A percentile compares a stretch with the other conserved stretches of the same genome.
phyloP scores from a whole-genome alignment of 1,284 basidiomycete genomes.

The Trametes pubescens region DNA sequence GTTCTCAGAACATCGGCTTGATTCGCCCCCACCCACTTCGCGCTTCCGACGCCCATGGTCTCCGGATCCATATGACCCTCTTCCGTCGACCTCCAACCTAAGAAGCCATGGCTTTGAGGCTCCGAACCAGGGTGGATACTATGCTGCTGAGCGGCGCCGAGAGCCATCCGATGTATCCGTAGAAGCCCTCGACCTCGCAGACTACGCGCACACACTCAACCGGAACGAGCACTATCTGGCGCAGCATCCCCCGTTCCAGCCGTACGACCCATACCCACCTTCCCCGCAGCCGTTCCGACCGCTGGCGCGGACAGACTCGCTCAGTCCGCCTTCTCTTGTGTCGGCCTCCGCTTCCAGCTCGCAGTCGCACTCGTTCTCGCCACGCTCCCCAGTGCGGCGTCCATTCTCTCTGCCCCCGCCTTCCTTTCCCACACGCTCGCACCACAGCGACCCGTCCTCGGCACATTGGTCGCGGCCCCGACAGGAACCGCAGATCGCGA shows the following conservation, averaged over 20 bases:
- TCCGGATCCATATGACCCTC: constrained; percentile 64
- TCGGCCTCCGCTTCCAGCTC: constrained; percentile 55
- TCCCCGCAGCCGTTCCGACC: constrained; percentile 49
- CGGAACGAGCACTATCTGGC: constrained; percentile 42
- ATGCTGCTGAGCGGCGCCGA: constrained; percentile 42
- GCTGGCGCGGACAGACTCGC: constrained; percentile 48
- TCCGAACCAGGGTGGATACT: constrained; percentile 28
- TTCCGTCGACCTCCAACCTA: constrained; percentile 47
- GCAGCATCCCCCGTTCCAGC: constrained; percentile 35
- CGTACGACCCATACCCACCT: constrained; percentile 48
- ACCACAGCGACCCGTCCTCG: constrained; percentile 36
- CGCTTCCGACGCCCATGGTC: constrained; percentile 67
- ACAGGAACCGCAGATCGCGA: constrained; percentile 29
- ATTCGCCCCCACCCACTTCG: constrained; percentile 60
- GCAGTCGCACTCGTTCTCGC: constrained; percentile 45
- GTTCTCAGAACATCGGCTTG: constrained; percentile 51
- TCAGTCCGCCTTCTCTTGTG: constrained; percentile 55
- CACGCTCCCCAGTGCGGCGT: constrained; percentile 42
- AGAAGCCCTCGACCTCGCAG: constrained; percentile 74
- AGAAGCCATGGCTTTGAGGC: constrained; percentile 18
- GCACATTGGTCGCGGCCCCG: constrained; percentile 22
- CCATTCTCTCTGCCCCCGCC: constrained; percentile 60
- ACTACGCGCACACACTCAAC: constrained; percentile 63
- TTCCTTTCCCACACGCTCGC: constrained; percentile 33
- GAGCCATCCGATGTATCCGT: constrained; percentile 70